Evolutionary conservation across 176 grass and related monocot species (phyloP).

Genomic region (Avena eriantha): DNA sequence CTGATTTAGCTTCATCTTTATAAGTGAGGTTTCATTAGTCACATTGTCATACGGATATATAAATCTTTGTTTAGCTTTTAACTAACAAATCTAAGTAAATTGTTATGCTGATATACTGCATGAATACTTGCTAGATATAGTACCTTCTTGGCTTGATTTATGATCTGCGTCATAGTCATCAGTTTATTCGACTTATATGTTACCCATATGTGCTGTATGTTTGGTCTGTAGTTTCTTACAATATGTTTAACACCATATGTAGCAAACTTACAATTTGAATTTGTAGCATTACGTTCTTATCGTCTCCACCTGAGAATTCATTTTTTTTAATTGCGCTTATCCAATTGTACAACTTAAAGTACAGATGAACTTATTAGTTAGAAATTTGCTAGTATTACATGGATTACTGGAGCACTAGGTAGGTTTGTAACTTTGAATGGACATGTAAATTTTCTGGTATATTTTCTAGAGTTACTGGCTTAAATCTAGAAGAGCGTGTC

Average conservation of each 20-base stretch:
- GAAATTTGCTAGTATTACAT: neutral
- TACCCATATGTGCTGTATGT: neutral
- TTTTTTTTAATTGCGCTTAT: neutral
- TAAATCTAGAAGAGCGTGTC: neutral
- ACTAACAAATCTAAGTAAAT: neutral
- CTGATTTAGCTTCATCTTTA: conserved; percentile 1
- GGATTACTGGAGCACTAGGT: neutral
- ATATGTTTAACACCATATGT: neutral
- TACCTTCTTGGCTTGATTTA: neutral
- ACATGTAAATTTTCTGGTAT: neutral
- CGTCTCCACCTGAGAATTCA: neutral
- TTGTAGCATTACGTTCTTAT: neutral
- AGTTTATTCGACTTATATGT: neutral
- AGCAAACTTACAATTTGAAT: neutral
- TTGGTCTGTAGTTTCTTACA: neutral
- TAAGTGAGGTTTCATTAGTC: neutral
- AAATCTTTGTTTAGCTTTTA: neutral
- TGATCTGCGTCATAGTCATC: neutral
- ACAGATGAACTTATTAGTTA: neutral
- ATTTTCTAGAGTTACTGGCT: neutral
- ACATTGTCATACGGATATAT: too few species aligned
- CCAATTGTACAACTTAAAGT: neutral
- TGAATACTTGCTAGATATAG: neutral
- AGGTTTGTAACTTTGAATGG: neutral
- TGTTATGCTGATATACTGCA: conserved; percentile 3